phyloP scores from a whole-genome alignment of 495 filamentous ascomycete species.

The Melanomma pulvis-pyrius region DNA sequence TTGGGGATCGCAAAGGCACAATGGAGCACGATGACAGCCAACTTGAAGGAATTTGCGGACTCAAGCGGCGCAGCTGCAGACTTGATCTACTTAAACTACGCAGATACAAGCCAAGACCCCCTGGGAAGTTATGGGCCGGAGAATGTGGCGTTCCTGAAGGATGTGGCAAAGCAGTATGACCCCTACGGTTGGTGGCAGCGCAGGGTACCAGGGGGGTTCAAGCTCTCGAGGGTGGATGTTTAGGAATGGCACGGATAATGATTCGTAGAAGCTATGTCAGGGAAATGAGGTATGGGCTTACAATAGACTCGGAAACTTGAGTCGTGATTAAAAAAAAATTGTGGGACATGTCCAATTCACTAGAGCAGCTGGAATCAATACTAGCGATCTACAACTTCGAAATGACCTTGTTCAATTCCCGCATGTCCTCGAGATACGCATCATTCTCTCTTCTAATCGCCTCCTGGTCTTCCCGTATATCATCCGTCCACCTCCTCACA shows the following conservation, averaged over 20 bases:
- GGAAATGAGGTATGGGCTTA: too few species aligned
- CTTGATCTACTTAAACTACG: slow-evolving; percentile 13
- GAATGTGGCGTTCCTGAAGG: slow-evolving; percentile 7
- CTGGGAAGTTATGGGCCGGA: slow-evolving; percentile 11
- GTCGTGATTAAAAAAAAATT: too few species aligned
- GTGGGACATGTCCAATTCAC: too few species aligned
- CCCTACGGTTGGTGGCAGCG: slow-evolving; percentile 6
- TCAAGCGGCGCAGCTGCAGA: not conserved
- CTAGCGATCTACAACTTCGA: not conserved
- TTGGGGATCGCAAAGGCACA: not conserved
- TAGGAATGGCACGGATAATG: too few species aligned
- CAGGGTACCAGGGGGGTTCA: slow-evolving; percentile 16
- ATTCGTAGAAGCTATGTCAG: too few species aligned
- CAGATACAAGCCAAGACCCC: slow-evolving; percentile 8
- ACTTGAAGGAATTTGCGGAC: slow-evolving; percentile 2
- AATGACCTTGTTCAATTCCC: not conserved
- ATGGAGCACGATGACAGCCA: not conserved
- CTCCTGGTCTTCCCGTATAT: slow-evolving; percentile 43
- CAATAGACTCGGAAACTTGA: too few species aligned
- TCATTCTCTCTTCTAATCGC: not conserved
- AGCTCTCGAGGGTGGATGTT: slow-evolving; percentile 41
- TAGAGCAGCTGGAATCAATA: too few species aligned
- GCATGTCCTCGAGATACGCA: not conserved
- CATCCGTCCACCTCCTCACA: slow-evolving; percentile 58
- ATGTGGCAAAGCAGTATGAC: slow-evolving; percentile 14